Percentiles rank a stretch among this genome's conserved stretches.
phyloP scores from a whole-genome alignment of 1,284 basidiomycete species.

The Microbotryum lychnidis-dioicae region DNA sequence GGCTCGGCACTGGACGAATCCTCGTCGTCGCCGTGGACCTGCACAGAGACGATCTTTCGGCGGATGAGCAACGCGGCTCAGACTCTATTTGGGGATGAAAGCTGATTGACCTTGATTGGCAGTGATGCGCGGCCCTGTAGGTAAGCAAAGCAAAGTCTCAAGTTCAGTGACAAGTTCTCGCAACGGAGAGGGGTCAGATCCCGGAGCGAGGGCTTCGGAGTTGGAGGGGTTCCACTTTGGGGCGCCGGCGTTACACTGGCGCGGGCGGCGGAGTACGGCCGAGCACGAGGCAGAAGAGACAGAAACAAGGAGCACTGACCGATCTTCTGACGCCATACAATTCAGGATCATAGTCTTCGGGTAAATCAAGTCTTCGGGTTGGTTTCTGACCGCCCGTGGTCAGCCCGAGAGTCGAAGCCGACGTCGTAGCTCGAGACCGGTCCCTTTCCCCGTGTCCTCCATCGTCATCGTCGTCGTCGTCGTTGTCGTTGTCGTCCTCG shows the following conservation, averaged over 20 bases:
- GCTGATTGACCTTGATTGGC: constrained; percentile 5
- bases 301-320: constrained; percentile 15
- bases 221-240: neutral
- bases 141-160: neutral
- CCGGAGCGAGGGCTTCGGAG: neutral
- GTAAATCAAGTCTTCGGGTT: constrained; percentile 12
- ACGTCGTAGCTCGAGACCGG: neutral
- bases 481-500: neutral
- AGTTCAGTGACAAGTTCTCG: neutral
- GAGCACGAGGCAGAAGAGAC: neutral
- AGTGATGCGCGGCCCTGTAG: constrained; percentile 24
- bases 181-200: too few species aligned
- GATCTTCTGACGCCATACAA: constrained; percentile 34
- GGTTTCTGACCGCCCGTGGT: neutral
- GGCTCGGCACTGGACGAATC: constrained; percentile 7
- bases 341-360: constrained; percentile 31
- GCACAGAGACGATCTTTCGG: neutral
- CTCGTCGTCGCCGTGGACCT: constrained; percentile 20
- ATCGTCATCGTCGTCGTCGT: constrained; percentile 7
- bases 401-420: neutral
- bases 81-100: neutral
- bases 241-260: neutral
- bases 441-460: neutral
- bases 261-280: neutral
- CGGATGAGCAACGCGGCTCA: neutral